Base-by-base conservation (phyloP, 257 asterid genomes). In the Scutellaria baicalensis region DNA sequence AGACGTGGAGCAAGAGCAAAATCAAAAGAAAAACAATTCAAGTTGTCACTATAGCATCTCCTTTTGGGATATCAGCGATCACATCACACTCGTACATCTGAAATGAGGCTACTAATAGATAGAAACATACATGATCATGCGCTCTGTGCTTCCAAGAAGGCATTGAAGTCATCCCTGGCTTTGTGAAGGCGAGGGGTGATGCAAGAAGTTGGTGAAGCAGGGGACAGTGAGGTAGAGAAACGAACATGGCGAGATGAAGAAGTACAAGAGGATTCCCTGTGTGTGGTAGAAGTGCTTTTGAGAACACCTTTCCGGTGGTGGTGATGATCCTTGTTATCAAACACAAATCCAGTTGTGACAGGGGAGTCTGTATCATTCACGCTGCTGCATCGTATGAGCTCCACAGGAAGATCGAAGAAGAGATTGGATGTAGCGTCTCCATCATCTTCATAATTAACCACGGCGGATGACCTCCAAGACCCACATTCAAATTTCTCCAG, bases 401-500 rank as follows among this genome's bases (percentile, higher is more conserved):
- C 98, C 21, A 90, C 47, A 1, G 98, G 98, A 27, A 92, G 88
- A 78, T 92, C 98, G 27, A 84, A 92, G 78, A 86, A 90, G 72
- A 81, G 84, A 61, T 45, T 83, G 4, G 93, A 79, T 0, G 65
- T 10, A 43, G 49, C 21, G 69, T 54, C 84, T 2, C 62, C 84
- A 6, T 71, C 82, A 3, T 81, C 92, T 4, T 49, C 65, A 51
- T 42, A 74, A 5, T 79, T 83, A n/a, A 81, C 71, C 57, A 84
- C 48, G n/a, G 84, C 81, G 0, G 93, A 84, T 59, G 95, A 89
- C 47, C 89, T 81, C 95, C 96, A 86, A 0, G 96, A 90, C 39
- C 90, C 96, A 44, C 97, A 93, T 69, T 93, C 97, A 16, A 93
- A 93, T 66, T 79, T 90, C 78, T 93, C 93, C 27, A 93, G 80